A percentile compares a stretch with the other conserved stretches of the same genome.
phyloP scores from a whole-genome alignment of 2,329 filamentous ascomycete genomes.

The Cryphonectria carpinicola region DNA sequence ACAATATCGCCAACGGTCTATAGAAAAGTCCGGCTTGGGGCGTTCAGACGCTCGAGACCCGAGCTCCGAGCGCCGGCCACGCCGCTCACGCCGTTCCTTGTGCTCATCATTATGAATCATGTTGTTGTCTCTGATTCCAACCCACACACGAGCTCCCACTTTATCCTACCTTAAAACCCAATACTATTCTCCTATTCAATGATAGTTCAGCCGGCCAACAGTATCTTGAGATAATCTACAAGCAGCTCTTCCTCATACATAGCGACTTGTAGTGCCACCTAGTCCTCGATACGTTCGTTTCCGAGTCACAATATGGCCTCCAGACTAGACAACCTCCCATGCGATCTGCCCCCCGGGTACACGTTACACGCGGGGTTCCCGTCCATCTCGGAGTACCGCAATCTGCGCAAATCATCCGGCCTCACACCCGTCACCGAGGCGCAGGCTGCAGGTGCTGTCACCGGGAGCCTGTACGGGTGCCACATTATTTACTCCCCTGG shows the following conservation, averaged over 20 bases:
- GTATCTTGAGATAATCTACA: background rate
- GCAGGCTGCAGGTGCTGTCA: conserved; percentile 41
- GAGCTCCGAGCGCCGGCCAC: conserved; percentile 3
- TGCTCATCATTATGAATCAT: background rate
- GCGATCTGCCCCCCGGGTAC: conserved; percentile 36
- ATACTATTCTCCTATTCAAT: background rate
- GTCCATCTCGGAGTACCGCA: conserved; percentile 40
- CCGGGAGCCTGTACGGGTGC: conserved; percentile 49
- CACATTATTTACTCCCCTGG: conserved; percentile 39
- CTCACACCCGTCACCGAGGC: conserved; percentile 42
- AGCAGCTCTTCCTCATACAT: background rate
- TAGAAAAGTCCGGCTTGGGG: background rate
- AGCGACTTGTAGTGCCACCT: background rate
- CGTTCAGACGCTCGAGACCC: background rate
- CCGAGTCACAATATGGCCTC: background rate
- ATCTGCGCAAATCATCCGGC: conserved; percentile 42
- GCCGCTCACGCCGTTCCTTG: background rate
- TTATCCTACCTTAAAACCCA: background rate
- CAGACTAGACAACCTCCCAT: background rate
- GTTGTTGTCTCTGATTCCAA: background rate
- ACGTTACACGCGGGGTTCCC: conserved; percentile 41
- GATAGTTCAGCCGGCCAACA: background rate
- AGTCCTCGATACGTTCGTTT: background rate
- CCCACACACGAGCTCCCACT: background rate
- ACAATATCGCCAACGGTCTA: background rate